Evolutionary conservation across 2,329 filamentous ascomycete genomes (phyloP).

Genomic region (Ophiostoma ips): DNA sequence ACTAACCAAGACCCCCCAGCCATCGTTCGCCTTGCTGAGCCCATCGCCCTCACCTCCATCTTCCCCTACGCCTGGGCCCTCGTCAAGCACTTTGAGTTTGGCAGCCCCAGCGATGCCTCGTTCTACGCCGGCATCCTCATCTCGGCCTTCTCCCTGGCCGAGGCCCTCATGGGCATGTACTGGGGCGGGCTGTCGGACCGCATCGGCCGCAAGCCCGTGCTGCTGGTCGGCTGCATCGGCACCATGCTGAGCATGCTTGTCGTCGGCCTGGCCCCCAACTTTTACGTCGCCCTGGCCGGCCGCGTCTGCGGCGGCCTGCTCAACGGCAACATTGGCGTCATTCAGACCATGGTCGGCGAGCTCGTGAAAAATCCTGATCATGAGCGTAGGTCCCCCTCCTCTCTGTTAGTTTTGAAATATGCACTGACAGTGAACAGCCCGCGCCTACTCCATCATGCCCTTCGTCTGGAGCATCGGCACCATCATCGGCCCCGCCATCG

Average conservation of each 20-base stretch:
- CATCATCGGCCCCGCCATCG: constrained; percentile 77
- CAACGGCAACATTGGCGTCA: constrained; percentile 84
- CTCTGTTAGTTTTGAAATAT: too few species aligned
- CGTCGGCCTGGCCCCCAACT: constrained; percentile 69
- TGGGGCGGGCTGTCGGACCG: constrained; percentile 78
- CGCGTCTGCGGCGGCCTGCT: constrained; percentile 66
- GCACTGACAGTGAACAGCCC: constrained; percentile 25
- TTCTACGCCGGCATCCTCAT: constrained; percentile 83
- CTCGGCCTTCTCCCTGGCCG: constrained; percentile 69
- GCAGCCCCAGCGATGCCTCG: constrained; percentile 59
- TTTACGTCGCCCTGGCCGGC: constrained; percentile 69
- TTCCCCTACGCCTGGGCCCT: constrained; percentile 85
- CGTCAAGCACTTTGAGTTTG: constrained; percentile 62
- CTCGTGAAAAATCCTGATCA: constrained; percentile 71
- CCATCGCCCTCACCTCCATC: constrained; percentile 84
- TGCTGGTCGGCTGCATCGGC: constrained; percentile 67
- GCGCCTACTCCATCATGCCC: constrained; percentile 83
- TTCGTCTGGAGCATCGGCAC: constrained; percentile 89
- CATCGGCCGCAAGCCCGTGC: constrained; percentile 71
- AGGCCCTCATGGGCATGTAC: constrained; percentile 73
- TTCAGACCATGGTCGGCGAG: constrained; percentile 88
- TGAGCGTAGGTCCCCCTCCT: constrained; percentile 35
- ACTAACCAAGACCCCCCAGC: constrained; percentile 33
- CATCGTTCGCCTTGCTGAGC: constrained; percentile 84
- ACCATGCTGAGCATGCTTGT: constrained; percentile 73